A percentile compares a stretch with the other conserved stretches of the same genome.
phyloP scores from a whole-genome alignment of 352 stramenopile genomes.

The Globisporangium perplexum region DNA sequence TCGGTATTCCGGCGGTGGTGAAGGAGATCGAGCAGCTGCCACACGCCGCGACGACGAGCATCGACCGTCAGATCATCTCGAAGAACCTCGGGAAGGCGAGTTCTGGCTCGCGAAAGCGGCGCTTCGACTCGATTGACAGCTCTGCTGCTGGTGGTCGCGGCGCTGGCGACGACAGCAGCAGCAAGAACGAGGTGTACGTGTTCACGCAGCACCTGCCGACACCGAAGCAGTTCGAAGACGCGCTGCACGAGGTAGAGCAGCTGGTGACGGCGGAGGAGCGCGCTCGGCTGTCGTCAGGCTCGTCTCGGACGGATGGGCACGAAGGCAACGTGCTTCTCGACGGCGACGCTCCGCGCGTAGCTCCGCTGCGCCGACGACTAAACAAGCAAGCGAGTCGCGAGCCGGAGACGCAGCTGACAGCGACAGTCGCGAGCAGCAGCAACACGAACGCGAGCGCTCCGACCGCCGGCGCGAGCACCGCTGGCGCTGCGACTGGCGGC shows the following conservation, averaged over 20 bases:
- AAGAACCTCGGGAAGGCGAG: constrained; percentile 14
- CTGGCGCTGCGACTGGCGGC: not conserved
- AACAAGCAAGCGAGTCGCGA: constrained; percentile 53
- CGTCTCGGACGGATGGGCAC: constrained; percentile 83
- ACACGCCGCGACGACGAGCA: constrained; percentile 60
- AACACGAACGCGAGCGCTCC: constrained; percentile 10
- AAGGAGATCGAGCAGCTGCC: constrained; percentile 68
- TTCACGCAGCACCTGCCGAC: constrained; percentile 84
- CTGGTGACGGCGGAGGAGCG: constrained; percentile 77
- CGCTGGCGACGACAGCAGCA: not conserved
- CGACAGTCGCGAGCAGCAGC: not conserved
- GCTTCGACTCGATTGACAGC: constrained; percentile 18
- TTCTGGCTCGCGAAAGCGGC: constrained; percentile 19
- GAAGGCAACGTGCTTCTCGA: constrained; percentile 31
- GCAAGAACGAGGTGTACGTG: constrained; percentile 54
- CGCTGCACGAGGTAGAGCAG: constrained; percentile 78
- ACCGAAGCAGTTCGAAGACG: constrained; percentile 63
- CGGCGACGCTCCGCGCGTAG: constrained; percentile 16
- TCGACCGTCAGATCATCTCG: constrained; percentile 38
- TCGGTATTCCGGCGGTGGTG: constrained; percentile 60
- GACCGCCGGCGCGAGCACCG: constrained; percentile 5
- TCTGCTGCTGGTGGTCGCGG: not conserved
- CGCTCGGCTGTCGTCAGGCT: constrained; percentile 77
- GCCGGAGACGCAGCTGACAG: constrained; percentile 15
- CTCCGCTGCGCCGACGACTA: constrained; percentile 23